phyloP scores from a whole-genome alignment of 2,329 filamentous ascomycete species.

The Colletotrichum sp. region DNA sequence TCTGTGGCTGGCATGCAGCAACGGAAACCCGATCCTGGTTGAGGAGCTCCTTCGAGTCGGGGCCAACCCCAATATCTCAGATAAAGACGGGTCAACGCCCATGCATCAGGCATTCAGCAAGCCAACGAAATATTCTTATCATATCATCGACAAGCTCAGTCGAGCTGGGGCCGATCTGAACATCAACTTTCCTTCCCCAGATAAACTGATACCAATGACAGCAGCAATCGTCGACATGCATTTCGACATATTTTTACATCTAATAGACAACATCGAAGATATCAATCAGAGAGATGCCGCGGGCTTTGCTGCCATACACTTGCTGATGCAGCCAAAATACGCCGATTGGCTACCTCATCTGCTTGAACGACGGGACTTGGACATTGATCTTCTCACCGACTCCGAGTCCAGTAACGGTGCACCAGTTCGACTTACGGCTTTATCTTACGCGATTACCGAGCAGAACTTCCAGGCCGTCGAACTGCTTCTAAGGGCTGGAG shows the following conservation, averaged over 20 bases:
- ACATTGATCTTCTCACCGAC: conserved; percentile 4
- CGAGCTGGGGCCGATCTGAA: not conserved
- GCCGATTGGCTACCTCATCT: conserved; percentile 12
- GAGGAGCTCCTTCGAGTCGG: conserved; percentile 16
- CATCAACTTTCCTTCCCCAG: not conserved
- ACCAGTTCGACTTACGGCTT: conserved; percentile 11
- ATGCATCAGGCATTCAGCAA: not conserved
- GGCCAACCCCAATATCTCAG: conserved; percentile 17
- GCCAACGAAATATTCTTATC: not conserved
- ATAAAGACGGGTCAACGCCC: conserved; percentile 3
- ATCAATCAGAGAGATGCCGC: conserved; percentile 18
- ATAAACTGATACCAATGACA: conserved; percentile 2
- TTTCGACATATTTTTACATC: conserved; percentile 20
- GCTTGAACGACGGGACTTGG: not conserved
- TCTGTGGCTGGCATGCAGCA: conserved; percentile 15
- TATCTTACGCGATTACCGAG: conserved; percentile 22
- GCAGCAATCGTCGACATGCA: conserved; percentile 11
- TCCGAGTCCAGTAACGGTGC: not conserved
- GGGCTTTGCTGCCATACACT: conserved; percentile 18
- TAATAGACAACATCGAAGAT: not conserved
- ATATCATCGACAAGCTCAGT: not conserved
- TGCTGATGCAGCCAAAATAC: conserved; percentile 19
- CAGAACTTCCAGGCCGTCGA: conserved; percentile 18
- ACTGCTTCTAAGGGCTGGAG: conserved; percentile 24
- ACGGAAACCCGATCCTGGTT: conserved; percentile 1